Evolutionary conservation across 169 alveolate genomes (phyloP).

Genomic region (Plasmodium gallinaceum): DNA sequence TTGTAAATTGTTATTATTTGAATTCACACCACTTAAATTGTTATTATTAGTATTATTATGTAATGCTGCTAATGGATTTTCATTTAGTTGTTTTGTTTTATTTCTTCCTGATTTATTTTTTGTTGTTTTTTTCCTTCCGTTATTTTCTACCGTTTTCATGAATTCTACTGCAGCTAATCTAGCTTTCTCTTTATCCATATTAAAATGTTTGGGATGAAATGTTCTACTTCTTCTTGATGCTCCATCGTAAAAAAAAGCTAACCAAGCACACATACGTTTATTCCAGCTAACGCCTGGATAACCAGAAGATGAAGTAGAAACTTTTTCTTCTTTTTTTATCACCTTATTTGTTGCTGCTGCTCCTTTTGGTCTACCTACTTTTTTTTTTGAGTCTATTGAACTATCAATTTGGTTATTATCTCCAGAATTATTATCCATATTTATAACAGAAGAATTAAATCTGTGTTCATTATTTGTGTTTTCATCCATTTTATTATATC

Average conservation of each 20-base stretch:
- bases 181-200: slow-evolving; percentile 88
- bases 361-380: slow-evolving; percentile 73
- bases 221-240: slow-evolving; percentile 88
- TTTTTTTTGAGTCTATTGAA: slow-evolving; percentile 21
- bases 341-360: slow-evolving; percentile 40
- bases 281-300: slow-evolving; percentile 92
- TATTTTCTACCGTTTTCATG: slow-evolving; percentile 85
- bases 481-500: neutral
- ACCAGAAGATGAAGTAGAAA: slow-evolving; percentile 84
- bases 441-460: neutral
- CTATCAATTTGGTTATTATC: neutral
- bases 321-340: slow-evolving; percentile 72
- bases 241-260: slow-evolving; percentile 87
- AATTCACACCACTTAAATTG: slow-evolving; percentile 32
- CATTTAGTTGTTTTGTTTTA: slow-evolving; percentile 68
- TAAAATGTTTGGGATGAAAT: slow-evolving; percentile 88
- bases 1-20: slow-evolving; percentile 34
- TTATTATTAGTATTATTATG: slow-evolving; percentile 43
- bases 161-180: slow-evolving; percentile 87
- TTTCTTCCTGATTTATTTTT: slow-evolving; percentile 75
- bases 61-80: slow-evolving; percentile 12
- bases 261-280: slow-evolving; percentile 90
- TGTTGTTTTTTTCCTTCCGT: slow-evolving; percentile 81
- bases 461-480: neutral
- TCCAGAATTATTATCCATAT: neutral